These are phyloP conservation scores for Colletotrichum sp. DNA, from an alignment of 2,329 filamentous ascomycete species.

Conservation along the genomic window DNA sequence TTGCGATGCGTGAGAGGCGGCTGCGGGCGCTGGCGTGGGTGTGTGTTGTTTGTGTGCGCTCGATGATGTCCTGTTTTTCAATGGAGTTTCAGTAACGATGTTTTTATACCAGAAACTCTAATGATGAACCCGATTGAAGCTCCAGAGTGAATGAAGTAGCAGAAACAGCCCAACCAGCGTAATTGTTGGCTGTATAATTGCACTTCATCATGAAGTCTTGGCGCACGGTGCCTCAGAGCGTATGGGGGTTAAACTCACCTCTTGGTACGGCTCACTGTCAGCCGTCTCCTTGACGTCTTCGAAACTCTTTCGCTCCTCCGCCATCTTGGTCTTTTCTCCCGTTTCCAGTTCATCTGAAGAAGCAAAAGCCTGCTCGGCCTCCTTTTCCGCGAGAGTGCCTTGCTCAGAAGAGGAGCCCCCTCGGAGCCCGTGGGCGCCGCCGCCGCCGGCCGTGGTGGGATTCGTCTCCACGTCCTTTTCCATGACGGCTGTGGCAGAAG, in stretches of 20 bases:
- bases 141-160: neutral
- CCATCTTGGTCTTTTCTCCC: neutral
- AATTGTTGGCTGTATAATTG: neutral
- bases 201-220: neutral
- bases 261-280: constrained; percentile 14
- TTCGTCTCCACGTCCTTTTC: constrained; percentile 7
- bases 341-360: neutral
- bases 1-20: constrained; percentile 26
- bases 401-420: neutral
- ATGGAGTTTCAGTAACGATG: neutral
- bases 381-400: constrained; percentile 6
- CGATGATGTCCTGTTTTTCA: neutral
- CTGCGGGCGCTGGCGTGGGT: constrained; percentile 25
- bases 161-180: neutral
- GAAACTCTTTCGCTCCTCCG: constrained; percentile 15
- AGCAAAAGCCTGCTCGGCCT: neutral
- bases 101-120: neutral
- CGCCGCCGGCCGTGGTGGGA: neutral
- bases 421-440: constrained; percentile 8
- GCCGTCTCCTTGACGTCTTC: constrained; percentile 12
- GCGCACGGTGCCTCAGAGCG: neutral
- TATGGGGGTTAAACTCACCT: neutral
- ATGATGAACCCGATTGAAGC: neutral
- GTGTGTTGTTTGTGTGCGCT: neutral
- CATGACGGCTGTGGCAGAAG: neutral